phyloP scores from a whole-genome alignment of 176 grass and related monocot species.

The Rhynchospora tenuis region DNA sequence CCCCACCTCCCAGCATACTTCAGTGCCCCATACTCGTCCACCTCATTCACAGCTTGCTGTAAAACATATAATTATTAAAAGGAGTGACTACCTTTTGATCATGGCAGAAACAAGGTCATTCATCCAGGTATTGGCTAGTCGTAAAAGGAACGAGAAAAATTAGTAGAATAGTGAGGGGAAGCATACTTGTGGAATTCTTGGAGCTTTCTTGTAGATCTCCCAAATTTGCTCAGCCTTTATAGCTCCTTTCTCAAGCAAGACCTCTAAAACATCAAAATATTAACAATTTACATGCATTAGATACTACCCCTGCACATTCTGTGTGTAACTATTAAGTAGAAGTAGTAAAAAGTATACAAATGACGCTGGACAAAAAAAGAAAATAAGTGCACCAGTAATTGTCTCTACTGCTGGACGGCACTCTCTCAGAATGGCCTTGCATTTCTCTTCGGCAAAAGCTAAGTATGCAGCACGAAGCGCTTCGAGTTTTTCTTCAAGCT shows the following conservation, averaged over 20 bases:
- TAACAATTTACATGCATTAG: neutral
- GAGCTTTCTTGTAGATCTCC: constrained; percentile 30
- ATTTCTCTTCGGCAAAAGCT: constrained; percentile 32
- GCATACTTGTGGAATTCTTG: constrained; percentile 35
- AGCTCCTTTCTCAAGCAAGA: constrained; percentile 36
- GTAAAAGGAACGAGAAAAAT: neutral
- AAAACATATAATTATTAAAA: neutral
- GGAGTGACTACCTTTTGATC: neutral
- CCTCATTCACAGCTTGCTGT: constrained; percentile 25
- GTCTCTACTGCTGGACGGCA: constrained; percentile 35
- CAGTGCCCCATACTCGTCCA: constrained; percentile 35
- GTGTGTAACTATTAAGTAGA: neutral
- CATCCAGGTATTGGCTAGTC: neutral
- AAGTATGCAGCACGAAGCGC: constrained; percentile 28
- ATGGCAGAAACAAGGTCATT: neutral
- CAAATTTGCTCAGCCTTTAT: constrained; percentile 27
- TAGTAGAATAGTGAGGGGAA: neutral
- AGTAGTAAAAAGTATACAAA: neutral
- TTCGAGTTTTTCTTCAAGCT: neutral
- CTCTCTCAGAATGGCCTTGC: constrained; percentile 29
- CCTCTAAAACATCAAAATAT: constrained; percentile 18
- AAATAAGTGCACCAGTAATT: constrained; percentile 22
- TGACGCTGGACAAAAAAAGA: neutral
- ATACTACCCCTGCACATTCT: neutral
- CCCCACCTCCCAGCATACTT: constrained; percentile 39